These are phyloP conservation scores for Datura wrightii DNA, from an alignment of 257 asterid genomes.

Conservation along the genomic window DNA sequence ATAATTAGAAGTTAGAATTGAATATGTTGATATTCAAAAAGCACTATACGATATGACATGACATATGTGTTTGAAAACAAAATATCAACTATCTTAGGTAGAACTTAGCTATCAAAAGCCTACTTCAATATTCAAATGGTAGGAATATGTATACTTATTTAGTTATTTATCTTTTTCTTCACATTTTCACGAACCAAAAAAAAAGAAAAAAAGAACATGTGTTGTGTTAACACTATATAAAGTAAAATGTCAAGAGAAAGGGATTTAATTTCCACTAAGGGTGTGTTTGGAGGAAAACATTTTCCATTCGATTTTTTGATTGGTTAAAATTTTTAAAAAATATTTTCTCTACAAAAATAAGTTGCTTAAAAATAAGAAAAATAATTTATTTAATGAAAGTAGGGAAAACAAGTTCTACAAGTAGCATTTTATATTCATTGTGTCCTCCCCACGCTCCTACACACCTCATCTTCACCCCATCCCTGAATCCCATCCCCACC, in stretches of 20 bases:
- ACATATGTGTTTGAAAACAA: constrained; percentile 9
- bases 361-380: too few species aligned
- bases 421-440: too few species aligned
- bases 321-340: too few species aligned
- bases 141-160: background rate
- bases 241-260: background rate
- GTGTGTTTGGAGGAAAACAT: too few species aligned
- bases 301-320: too few species aligned
- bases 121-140: background rate
- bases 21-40: background rate
- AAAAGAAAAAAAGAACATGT: background rate
- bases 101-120: constrained; percentile 19
- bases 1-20: background rate
- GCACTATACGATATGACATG: background rate
- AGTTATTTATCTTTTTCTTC: background rate
- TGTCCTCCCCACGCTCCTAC: too few species aligned
- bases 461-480: too few species aligned
- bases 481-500: too few species aligned
- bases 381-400: too few species aligned
- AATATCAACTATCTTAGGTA: constrained; percentile 7
- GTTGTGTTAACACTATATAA: background rate
- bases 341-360: too few species aligned
- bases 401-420: too few species aligned
- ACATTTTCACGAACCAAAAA: background rate
- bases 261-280: background rate